These are phyloP conservation scores for Piloderma croceum DNA, from an alignment of 768 basidiomycete species.

Conservation along the genomic window DNA sequence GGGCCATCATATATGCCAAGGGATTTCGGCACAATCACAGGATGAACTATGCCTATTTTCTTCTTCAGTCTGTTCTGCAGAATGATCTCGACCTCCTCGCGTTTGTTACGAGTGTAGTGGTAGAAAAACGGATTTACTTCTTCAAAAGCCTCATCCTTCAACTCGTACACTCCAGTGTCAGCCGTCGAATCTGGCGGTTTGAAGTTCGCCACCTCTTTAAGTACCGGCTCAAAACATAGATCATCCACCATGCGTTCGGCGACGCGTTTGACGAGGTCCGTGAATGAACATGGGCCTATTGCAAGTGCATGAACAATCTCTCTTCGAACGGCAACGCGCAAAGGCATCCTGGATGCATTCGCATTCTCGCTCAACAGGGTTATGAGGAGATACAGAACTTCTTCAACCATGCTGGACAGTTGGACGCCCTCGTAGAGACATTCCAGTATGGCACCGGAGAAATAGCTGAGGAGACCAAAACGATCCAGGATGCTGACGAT, in stretches of 20 bases:
- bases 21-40: slow-evolving; percentile 70
- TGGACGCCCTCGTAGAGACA: slow-evolving; percentile 65
- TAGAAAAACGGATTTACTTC: slow-evolving; percentile 95
- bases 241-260: slow-evolving; percentile 88
- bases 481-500: slow-evolving; percentile 86
- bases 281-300: slow-evolving; percentile 81
- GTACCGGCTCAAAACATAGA: slow-evolving; percentile 70
- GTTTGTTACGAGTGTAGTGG: slow-evolving; percentile 90
- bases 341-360: slow-evolving; percentile 62
- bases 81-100: slow-evolving; percentile 83
- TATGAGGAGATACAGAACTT: slow-evolving; percentile 83
- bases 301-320: slow-evolving; percentile 91
- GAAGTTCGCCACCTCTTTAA: slow-evolving; percentile 78
- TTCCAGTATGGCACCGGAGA: slow-evolving; percentile 46
- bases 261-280: slow-evolving; percentile 86
- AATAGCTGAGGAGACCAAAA: slow-evolving; percentile 77
- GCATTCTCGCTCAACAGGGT: slow-evolving; percentile 80
- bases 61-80: slow-evolving; percentile 64
- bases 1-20: slow-evolving; percentile 63
- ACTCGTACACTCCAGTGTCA: slow-evolving; percentile 83
- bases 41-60: slow-evolving; percentile 52
- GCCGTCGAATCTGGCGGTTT: slow-evolving; percentile 69
- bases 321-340: slow-evolving; percentile 60
- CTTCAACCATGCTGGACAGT: slow-evolving; percentile 83
- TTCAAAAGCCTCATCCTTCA: slow-evolving; percentile 75